These are phyloP conservation scores for Mycena amicta DNA, from an alignment of 768 basidiomycete species.

Conservation along the genomic window DNA sequence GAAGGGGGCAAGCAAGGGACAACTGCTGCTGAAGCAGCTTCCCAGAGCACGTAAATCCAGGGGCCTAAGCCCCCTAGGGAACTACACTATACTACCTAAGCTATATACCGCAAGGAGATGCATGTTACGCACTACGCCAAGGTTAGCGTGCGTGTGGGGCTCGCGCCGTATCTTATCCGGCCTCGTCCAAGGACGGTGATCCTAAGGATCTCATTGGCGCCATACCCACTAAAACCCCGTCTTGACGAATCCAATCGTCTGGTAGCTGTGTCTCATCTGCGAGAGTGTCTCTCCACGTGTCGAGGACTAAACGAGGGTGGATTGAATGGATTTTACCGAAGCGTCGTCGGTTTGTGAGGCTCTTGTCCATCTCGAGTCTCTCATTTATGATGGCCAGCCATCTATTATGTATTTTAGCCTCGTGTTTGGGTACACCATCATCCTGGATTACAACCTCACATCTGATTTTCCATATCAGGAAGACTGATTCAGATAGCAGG, in stretches of 20 bases:
- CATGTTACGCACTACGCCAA: background rate
- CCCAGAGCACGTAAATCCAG: background rate
- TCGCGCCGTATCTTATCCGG: too few relatives aligned
- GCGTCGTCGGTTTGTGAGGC: too few relatives aligned
- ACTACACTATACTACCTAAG: background rate
- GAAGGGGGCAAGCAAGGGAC: too few relatives aligned
- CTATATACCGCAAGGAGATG: background rate
- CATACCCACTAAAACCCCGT: conserved; percentile 24
- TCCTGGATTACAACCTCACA: too few relatives aligned
- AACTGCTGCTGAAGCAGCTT: background rate
- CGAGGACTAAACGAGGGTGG: too few relatives aligned
- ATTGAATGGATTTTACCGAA: too few relatives aligned
- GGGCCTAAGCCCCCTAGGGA: background rate
- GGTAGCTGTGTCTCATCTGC: too few relatives aligned
- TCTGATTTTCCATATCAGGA: too few relatives aligned
- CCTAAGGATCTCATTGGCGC: too few relatives aligned
- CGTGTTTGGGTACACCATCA: background rate
- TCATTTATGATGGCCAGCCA: conserved; percentile 6
- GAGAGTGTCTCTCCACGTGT: too few relatives aligned
- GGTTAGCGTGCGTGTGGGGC: background rate
- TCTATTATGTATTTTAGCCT: conserved; percentile 8
- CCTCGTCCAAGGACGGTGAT: too few relatives aligned
- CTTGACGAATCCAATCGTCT: conserved; percentile 6
- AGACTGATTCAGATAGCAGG: too few relatives aligned
- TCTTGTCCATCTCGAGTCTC: background rate